phyloP scores from a whole-genome alignment of 2,329 filamentous ascomycete genomes.

The Fusarium sp. region DNA sequence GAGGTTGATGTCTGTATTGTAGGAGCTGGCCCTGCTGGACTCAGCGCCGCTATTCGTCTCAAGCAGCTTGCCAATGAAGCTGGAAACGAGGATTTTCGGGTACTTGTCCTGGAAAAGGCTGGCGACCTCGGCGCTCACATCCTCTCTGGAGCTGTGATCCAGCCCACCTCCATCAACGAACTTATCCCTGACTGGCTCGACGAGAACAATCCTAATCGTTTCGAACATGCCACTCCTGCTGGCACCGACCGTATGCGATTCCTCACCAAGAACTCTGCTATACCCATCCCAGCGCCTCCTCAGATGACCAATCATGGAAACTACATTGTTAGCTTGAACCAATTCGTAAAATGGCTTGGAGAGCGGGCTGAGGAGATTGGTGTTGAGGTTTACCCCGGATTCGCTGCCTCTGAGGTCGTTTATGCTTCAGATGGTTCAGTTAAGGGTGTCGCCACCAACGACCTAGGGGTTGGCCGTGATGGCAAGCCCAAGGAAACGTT shows the following conservation, averaged over 20 bases:
- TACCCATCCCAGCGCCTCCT: constrained; percentile 87
- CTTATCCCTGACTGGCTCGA: constrained; percentile 93
- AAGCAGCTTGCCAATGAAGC: constrained; percentile 96
- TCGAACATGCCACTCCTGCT: constrained; percentile 87
- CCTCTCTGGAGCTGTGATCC: constrained; percentile 92
- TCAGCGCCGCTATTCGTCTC: constrained; percentile 91
- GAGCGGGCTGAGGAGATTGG: constrained; percentile 96
- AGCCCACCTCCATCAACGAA: constrained; percentile 88
- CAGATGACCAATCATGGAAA: constrained; percentile 99
- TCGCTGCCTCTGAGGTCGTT: constrained; percentile 91
- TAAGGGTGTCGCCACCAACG: constrained; percentile 94
- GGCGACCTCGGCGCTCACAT: constrained; percentile 96
- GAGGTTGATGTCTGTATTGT: constrained; percentile 97
- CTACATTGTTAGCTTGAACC: constrained; percentile 95
- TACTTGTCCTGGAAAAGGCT: constrained; percentile 92
- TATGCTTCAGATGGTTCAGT: constrained; percentile 90
- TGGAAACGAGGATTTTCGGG: constrained; percentile 94
- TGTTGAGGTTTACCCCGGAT: constrained; percentile 95
- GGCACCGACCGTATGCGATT: constrained; percentile 91
- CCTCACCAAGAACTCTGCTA: constrained; percentile 80
- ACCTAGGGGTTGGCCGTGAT: constrained; percentile 83
- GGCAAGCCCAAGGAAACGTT: constrained; percentile 90
- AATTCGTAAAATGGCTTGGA: constrained; percentile 94
- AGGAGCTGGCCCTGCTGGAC: constrained; percentile 92
- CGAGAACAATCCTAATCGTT: constrained; percentile 87